Base-by-base conservation (phyloP, 208 protist genomes). In the Wallacemonas sp. region DNA sequence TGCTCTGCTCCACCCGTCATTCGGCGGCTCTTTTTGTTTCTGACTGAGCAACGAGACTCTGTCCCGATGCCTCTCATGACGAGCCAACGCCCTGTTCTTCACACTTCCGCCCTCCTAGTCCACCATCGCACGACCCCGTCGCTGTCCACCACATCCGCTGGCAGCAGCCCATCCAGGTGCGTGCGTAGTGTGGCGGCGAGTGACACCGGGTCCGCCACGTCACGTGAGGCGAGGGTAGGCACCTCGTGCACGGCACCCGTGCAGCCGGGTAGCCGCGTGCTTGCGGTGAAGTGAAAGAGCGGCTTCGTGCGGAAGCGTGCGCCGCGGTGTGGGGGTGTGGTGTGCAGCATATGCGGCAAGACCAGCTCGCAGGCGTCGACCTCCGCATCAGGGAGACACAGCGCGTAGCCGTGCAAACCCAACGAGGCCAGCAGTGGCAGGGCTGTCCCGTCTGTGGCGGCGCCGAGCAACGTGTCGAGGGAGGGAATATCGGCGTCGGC, bases 341-440 rank as follows among this genome's bases (percentile, higher is more conserved):
- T 29, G 45, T 53, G 45, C 3, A 46, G 41, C 2, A n/a, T 33
- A 30, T 64, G 59, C 29, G 59, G 59, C 15, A 64, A n/a, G 15
- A 64, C 42, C 15, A 64, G 38, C 38, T 64, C 59, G 42, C 53
- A 64, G 29, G 39, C 59, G 6, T 53, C 24, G 10, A 26, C 45
- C 41, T 64, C 59, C 22, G 59, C 59, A 37, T 64, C 59, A 19
- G 44, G 24, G 4, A 64, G 12, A 42, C 59, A 50, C 10, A 64
- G 59, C 32, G 44, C 39, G 29, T 41, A 52, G 9, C 41, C 39
- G 24, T 53, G n/a, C 41, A 15, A 17, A 46, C 59, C 59, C 15
- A 64, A 29, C 15, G 39, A 38, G 12, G 39, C 59, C 24, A 53
- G 5, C 13, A 53, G 45, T 6, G 45, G 45, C 3, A 26, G n/a